Evolutionary conservation across 176 grass and related monocot genomes (phyloP).

Genomic region (Oryza brachyantha): DNA sequence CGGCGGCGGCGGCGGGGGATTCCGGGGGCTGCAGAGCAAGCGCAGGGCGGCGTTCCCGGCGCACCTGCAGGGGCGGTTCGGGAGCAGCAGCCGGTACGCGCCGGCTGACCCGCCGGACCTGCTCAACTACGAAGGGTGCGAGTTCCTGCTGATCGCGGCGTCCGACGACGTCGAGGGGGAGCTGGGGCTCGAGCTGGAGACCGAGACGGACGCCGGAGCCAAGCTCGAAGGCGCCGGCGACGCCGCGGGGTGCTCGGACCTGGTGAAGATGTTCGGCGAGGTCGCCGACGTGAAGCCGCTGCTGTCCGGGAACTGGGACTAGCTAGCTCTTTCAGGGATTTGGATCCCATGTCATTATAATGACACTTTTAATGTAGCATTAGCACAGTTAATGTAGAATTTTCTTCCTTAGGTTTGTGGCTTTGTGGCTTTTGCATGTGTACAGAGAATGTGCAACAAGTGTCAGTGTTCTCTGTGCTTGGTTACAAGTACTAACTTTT

Average conservation of each 20-base stretch:
- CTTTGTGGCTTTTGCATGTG: too few relatives aligned
- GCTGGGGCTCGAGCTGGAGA: constrained; percentile 65
- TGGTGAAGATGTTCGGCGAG: constrained; percentile 71
- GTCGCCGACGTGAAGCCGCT: constrained; percentile 66
- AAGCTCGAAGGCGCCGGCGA: not conserved
- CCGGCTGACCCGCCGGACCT: constrained; percentile 76
- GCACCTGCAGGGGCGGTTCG: constrained; percentile 61
- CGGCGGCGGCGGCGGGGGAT: constrained; percentile 16
- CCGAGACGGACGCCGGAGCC: not conserved
- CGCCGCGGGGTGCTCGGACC: constrained; percentile 49
- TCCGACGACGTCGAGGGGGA: constrained; percentile 77
- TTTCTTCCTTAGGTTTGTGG: too few relatives aligned
- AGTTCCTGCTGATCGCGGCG: constrained; percentile 79
- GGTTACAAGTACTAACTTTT: not conserved
- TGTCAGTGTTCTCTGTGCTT: not conserved
- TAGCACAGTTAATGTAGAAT: too few relatives aligned
- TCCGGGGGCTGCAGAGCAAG: constrained; percentile 64
- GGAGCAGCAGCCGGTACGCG: constrained; percentile 37
- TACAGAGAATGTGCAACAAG: too few relatives aligned
- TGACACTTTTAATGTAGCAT: too few relatives aligned
- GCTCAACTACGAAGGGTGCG: constrained; percentile 88
- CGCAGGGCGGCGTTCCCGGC: constrained; percentile 66
- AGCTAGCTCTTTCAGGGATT: too few relatives aligned
- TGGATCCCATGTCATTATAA: too few relatives aligned
- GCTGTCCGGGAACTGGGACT: constrained; percentile 69